Percentiles rank a stretch among this genome's conserved stretches.
Evolutionary conservation across 495 filamentous ascomycete species (phyloP).

Genomic region (Penicillium bialowiezense): DNA sequence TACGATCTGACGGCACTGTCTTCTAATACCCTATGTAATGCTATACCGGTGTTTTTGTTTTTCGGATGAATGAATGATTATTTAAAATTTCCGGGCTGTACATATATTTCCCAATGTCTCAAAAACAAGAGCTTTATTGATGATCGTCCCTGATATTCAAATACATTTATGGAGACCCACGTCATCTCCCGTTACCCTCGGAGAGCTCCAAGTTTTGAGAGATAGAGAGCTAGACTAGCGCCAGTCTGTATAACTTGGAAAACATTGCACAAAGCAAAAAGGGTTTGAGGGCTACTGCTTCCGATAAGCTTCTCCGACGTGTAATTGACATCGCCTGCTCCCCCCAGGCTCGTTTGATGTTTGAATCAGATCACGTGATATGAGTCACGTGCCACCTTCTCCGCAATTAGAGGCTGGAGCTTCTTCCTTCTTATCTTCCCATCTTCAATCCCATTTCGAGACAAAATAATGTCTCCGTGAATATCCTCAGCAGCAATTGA

Average conservation of each 20-base stretch:
- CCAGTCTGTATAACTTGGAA: too few species aligned
- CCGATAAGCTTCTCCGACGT: too few species aligned
- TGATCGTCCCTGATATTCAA: not conserved
- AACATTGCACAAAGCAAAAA: too few species aligned
- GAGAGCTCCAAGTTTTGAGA: too few species aligned
- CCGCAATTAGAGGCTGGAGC: slow-evolving; percentile 26
- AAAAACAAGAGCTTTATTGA: not conserved
- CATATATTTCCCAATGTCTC: not conserved
- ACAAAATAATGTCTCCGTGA: not conserved
- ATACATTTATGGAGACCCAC: not conserved
- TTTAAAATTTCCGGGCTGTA: slow-evolving; percentile 23
- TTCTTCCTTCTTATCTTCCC: slow-evolving; percentile 2
- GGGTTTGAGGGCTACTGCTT: too few species aligned
- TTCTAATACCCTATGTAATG: slow-evolving; percentile 58
- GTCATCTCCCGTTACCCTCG: not conserved
- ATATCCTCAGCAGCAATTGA: not conserved
- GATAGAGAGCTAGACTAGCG: too few species aligned
- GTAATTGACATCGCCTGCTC: too few species aligned
- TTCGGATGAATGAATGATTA: slow-evolving; percentile 31
- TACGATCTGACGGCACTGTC: slow-evolving; percentile 92
- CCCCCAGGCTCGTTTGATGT: too few species aligned
- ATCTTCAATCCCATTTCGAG: slow-evolving; percentile 2
- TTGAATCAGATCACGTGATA: not conserved
- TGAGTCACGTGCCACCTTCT: slow-evolving; percentile 24
- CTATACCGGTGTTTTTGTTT: slow-evolving; percentile 15